Conservation (phyloP, 78 protist species). For the Dictyostelium purpureum region DNA sequence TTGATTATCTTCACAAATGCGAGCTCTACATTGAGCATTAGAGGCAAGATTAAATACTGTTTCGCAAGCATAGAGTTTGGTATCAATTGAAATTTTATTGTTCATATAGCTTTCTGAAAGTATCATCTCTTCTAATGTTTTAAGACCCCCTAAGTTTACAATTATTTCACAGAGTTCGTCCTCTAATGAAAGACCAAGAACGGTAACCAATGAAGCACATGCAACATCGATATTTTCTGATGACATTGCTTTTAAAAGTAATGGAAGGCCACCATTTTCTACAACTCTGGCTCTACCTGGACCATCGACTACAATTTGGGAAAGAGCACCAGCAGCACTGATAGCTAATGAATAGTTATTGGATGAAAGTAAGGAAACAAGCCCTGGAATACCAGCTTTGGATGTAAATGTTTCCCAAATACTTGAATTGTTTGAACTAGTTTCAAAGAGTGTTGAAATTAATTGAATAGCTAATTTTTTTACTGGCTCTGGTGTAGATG, state of each 20-base stretch:
- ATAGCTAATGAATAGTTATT: slow-evolving; percentile 10
- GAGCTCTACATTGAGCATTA: slow-evolving; percentile 16
- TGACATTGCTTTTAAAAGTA: slow-evolving; percentile 11
- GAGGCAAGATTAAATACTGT: slow-evolving; percentile 40
- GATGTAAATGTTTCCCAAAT: slow-evolving; percentile 65
- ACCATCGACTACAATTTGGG: slow-evolving; percentile 60
- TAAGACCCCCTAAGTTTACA: slow-evolving; percentile 36
- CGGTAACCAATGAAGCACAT: slow-evolving; percentile 28
- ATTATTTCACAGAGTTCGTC: slow-evolving; percentile 62
- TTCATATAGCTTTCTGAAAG: neutral
- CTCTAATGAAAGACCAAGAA: slow-evolving; percentile 54
- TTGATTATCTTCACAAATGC: slow-evolving; percentile 18
- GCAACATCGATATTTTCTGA: slow-evolving; percentile 30
- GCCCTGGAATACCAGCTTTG: slow-evolving; percentile 67
- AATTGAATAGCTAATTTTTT: slow-evolving; percentile 41
- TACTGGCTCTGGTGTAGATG: slow-evolving; percentile 24
- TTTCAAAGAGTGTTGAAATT: slow-evolving; percentile 45
- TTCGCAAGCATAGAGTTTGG: slow-evolving; percentile 63
- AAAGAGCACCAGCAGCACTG: slow-evolving; percentile 46
- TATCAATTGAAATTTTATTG: slow-evolving; percentile 30
- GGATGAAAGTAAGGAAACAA: slow-evolving; percentile 26
- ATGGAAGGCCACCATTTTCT: slow-evolving; percentile 46
- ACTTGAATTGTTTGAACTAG: slow-evolving; percentile 24
- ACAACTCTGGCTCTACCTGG: slow-evolving; percentile 73
- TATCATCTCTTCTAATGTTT: slow-evolving; percentile 11